Evolutionary conservation across 116 monocot species (phyloP), one percentile per base, ranked within the genome.

Genomic region (Cymodocea nodosa): DNA sequence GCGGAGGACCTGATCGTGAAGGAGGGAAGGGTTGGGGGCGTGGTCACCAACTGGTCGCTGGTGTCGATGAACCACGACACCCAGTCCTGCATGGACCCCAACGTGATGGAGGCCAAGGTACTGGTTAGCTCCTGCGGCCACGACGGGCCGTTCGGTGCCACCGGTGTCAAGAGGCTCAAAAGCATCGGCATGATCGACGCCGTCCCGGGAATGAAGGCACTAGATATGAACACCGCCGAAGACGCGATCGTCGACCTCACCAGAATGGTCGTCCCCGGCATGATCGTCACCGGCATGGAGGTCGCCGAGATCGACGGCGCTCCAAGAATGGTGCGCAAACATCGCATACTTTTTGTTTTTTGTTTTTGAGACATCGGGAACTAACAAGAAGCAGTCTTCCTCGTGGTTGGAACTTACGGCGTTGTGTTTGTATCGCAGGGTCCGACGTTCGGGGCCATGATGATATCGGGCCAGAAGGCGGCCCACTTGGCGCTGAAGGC

Each of bases 281-380:
- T 94, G 94, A 87, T 94, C 48, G 81, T 94, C 53, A 90, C 94
- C 36, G 90, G 90, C 3, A 94, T 94, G 94, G 89, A 94, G 80
- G 89, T 94, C 1, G 94, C 89, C 3, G 89, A 94, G 87, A 87
- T 94, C 60, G 94, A 94, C 23, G 89, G 89, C 23, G 75, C 87
- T 25, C 84, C 84, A 0, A 67, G 94, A 50, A 94, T 94, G 94
- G 94, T 30, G 30, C 1, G 30, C 30, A 30, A 30, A 30, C 30
- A 1, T 30, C 30, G 30, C 3, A n/a, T n/a, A 30, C 3, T 30
- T 30, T 30, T 30, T 3, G 2, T 39, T 0, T 14, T 57, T 25
- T 30, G 1, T 54, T n/a, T 54, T 16, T 16, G 0, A n/a, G n/a
- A n/a, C 17, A 5, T 0, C 20, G 17, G 0, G 5, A 54, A 30